Evolutionary conservation across 2,329 filamentous ascomycete species (phyloP), one percentile per base, ranked within the genome.

Genomic region (Fusarium subglutinans): DNA sequence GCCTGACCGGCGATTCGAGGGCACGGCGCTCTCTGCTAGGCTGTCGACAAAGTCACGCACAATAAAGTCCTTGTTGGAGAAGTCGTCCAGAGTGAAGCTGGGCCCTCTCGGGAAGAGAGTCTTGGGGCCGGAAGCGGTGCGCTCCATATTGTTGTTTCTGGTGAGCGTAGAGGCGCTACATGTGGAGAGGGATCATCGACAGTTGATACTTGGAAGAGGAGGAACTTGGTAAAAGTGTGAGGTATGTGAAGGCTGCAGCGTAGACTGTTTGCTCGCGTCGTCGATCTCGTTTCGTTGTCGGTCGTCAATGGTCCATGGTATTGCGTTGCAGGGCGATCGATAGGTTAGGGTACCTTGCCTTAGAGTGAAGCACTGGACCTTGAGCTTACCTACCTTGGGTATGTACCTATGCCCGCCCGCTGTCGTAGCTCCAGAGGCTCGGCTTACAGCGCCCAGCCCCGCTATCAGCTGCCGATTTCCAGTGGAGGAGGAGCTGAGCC

Each of bases 1-100:
- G 13, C 90, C 91, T 20, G 95, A 98, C 68, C 94, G 92, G 61
- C 96, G 93, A 79, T 92, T 93, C 28, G 88, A 87, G n/a, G 94
- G 92, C 41, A 94, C 89, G 28, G 94, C 93, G 76, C 88, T 93
- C 73, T 98, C 95, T 57, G 96, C 96, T 66, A 99, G 91, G 58
- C 92, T 90, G 82, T 99, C 97, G 78, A 99, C 92, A 81, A 99
- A 99, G 85, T 99, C 96, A 80, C 97, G 95, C 75, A 98, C 96
- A 73, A 98, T 98, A 80, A 98, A 99, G 84, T 98, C 96, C 79
- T 93, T 93, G 81, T 88, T 93, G 65, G 94, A 94, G 83, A 95
- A 94, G 84, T 95, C 95, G 50, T 98, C 94, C 70, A 98, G 88
- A 15, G 91, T 94, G 85, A 98, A 98, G 82, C 89, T 92, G 69